phyloP scores from a whole-genome alignment of 1,139 yeast species.

The Sugiyamaella paludigena region DNA sequence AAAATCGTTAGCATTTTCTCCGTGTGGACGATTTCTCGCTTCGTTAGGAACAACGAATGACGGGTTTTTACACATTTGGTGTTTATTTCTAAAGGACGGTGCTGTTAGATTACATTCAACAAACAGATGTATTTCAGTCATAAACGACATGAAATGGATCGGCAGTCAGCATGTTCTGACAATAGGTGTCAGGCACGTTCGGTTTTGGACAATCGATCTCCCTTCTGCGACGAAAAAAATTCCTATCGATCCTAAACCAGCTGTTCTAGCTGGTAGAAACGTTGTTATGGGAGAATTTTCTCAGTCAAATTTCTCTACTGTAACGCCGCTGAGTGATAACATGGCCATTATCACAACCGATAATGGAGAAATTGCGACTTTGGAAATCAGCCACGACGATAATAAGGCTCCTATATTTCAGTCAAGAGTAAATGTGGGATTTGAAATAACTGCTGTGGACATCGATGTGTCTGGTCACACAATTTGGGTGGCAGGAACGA shows the following conservation, averaged over 20 bases:
- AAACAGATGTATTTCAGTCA: constrained; percentile 59
- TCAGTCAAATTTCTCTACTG: constrained; percentile 48
- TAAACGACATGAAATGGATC: constrained; percentile 57
- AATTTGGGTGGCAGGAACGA: constrained; percentile 26
- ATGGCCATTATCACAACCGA: constrained; percentile 45
- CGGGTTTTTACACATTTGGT: constrained; percentile 65
- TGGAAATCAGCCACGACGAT: constrained; percentile 22
- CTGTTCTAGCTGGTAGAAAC: constrained; percentile 55
- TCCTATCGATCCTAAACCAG: constrained; percentile 28
- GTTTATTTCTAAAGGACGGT: constrained; percentile 32
- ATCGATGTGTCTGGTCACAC: constrained; percentile 25
- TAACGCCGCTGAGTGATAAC: constrained; percentile 38
- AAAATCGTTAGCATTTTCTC: constrained; percentile 53
- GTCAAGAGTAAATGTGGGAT: constrained; percentile 19
- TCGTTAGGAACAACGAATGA: constrained; percentile 64
- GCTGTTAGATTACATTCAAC: constrained; percentile 41
- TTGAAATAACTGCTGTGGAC: constrained; percentile 26
- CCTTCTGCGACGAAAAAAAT: constrained; percentile 4
- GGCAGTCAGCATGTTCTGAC: constrained; percentile 48
- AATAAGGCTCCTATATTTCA: constrained; percentile 19
- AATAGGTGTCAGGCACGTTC: constrained; percentile 57
- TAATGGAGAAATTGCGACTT: constrained; percentile 41
- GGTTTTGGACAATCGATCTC: constrained; percentile 51
- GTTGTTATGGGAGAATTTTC: constrained; percentile 52
- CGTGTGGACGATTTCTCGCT: constrained; percentile 53